A percentile compares a stretch with the other conserved stretches of the same genome.
Conservation (phyloP, 345 rosid genomes). For the Angophora floribunda region DNA sequence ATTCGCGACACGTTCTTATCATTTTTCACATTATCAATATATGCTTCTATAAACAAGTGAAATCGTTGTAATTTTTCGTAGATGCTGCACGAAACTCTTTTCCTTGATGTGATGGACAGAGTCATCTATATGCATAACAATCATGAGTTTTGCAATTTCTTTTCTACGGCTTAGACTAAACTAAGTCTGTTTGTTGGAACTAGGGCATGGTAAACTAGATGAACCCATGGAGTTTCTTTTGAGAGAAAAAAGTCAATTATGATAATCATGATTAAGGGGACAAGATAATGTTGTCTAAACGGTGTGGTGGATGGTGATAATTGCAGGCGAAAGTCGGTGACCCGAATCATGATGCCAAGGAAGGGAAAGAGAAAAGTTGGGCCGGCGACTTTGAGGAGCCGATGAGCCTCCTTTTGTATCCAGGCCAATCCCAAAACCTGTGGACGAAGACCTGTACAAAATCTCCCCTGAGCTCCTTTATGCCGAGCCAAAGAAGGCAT, state of each 20-base stretch:
- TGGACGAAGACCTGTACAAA: conserved; percentile 89
- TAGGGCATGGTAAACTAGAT: background rate
- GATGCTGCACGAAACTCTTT: background rate
- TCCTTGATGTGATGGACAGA: background rate
- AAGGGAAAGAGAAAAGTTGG: conserved; percentile 24
- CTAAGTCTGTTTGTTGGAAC: background rate
- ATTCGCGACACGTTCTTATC: background rate
- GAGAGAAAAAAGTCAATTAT: background rate
- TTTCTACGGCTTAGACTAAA: background rate
- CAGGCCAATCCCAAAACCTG: conserved; percentile 54
- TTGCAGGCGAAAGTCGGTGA: conserved; percentile 25
- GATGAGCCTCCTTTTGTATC: conserved; percentile 4
- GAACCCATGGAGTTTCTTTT: background rate
- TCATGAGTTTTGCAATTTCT: background rate
- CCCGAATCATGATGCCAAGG: background rate
- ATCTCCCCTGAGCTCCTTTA: conserved; percentile 67
- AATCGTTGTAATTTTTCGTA: background rate
- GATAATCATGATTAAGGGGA: background rate
- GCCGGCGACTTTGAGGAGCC: conserved; percentile 13
- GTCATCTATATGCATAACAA: background rate
- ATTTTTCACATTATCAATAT: background rate
- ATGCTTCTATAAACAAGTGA: background rate
- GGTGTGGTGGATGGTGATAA: background rate
- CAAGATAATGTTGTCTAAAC: background rate
- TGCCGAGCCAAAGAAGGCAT: conserved; percentile 50